Evolutionary conservation across 179 eudicot species (phyloP), one percentile per base, ranked within the genome.

Genomic region (Nepenthes alata): DNA sequence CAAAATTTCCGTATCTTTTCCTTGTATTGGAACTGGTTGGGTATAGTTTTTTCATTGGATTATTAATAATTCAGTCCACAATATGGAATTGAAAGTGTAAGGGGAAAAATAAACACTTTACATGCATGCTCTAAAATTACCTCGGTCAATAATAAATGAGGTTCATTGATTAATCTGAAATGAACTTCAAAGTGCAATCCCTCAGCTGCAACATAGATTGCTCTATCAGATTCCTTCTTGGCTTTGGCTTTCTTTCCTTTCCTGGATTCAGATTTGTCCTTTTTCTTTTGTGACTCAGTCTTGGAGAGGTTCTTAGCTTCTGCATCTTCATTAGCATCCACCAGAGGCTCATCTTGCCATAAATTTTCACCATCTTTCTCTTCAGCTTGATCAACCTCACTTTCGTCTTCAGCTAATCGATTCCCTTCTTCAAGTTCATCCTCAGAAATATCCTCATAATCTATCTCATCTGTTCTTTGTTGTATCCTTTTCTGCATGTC

Each of bases 81-180:
- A 41, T 4, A 41, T 41, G 8, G 4, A 13, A n/a, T n/a, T 16
- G 5, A 52, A 12, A 25, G 25, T 25, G 55, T 52, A 4, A 13
- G n/a, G 2, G 55, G 16, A 11, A 51, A 57, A 37, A 13, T 0
- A 53, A 47, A 38, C 1, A 16, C 37, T 35, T 8, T n/a, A n/a
- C n/a, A 8, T 3, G 6, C 10, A 11, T 53, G 47, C 53, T 10
- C 25, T n/a, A 39, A 16, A 60, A 2, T 45, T 77, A 94, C 99
- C 99, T 87, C 85, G 58, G 82, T 82, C 76, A 91, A 68, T 69
- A 94, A 74, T 58, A 94, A 50, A 71, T 91, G 96, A 11, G 99
- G 97, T 67, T 94, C 91, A 13, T 64, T 57, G 35, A 71, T 69
- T 57, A 83, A 73, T 72, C 63, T 77, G 64, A 85, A 84, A 69